Percentiles rank a stretch among this genome's conserved stretches.
Conservation (phyloP, 192 early-diverging fungal species). For the Coemansia sp. region DNA sequence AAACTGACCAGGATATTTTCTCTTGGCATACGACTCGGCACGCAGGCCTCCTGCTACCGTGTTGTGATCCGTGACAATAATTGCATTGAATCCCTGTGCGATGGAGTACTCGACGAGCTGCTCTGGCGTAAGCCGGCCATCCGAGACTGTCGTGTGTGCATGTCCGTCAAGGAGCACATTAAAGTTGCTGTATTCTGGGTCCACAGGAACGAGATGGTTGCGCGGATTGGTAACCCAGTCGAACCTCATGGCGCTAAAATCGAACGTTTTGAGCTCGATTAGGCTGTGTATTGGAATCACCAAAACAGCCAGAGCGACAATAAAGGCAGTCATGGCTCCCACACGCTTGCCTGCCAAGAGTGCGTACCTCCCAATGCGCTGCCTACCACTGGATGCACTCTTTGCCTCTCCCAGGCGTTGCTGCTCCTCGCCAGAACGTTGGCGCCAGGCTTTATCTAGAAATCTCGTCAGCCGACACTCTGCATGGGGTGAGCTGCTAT, state of each 20-base stretch:
- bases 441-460: neutral
- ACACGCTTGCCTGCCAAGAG: conserved; percentile 10
- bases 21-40: conserved; percentile 57
- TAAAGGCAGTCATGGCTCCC: conserved; percentile 6
- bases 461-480: neutral
- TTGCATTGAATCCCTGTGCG: conserved; percentile 70
- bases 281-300: conserved; percentile 18
- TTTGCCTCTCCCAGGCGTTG: neutral
- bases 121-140: conserved; percentile 59
- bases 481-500: neutral
- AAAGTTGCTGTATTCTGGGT: conserved; percentile 31
- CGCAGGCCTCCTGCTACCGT: conserved; percentile 60
- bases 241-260: conserved; percentile 21
- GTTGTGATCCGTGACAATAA: conserved; percentile 72
- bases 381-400: neutral
- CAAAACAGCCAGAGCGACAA: conserved; percentile 11
- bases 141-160: conserved; percentile 62
- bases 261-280: conserved; percentile 8
- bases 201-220: conserved; percentile 22
- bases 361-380: neutral
- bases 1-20: conserved; percentile 55
- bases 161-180: conserved; percentile 66
- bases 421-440: too few species aligned
- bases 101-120: conserved; percentile 63
- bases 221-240: conserved; percentile 27